Percentiles rank a stretch among this genome's conserved stretches.
These are phyloP conservation scores for Funneliformis geosporum DNA, from an alignment of 192 early-diverging fungal genomes.

Conservation along the genomic window DNA sequence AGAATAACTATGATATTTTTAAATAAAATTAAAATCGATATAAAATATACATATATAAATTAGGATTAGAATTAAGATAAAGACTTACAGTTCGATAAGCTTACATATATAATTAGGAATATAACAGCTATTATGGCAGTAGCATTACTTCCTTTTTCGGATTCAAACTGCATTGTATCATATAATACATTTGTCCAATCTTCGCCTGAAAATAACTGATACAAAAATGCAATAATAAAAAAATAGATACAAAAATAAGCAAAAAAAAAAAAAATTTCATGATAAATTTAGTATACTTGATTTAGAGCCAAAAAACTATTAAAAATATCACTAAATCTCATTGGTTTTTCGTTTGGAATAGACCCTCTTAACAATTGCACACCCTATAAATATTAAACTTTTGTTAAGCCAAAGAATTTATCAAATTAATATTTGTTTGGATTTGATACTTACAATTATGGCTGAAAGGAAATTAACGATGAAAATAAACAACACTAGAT, in stretches of 20 bases:
- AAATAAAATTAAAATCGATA: background rate
- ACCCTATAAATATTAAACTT: constrained; percentile 32
- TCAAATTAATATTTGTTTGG: background rate
- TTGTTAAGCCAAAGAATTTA: background rate
- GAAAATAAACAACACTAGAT: constrained; percentile 59
- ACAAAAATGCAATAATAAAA: background rate
- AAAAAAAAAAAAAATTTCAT: background rate
- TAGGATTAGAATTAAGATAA: background rate
- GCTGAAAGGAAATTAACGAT: constrained; percentile 50
- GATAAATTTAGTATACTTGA: constrained; percentile 40
- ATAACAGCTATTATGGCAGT: constrained; percentile 48
- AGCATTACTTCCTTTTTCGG: background rate
- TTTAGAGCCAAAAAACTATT: constrained; percentile 56
- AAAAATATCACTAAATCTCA: constrained; percentile 54
- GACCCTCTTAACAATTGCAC: constrained; percentile 45
- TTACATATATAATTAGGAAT: constrained; percentile 55
- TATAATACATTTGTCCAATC: constrained; percentile 63
- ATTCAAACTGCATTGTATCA: constrained; percentile 45
- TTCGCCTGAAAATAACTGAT: constrained; percentile 61
- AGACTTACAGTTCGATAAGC: constrained; percentile 60
- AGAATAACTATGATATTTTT: constrained; percentile 48
- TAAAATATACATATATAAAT: background rate
- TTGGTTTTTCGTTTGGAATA: constrained; percentile 30
- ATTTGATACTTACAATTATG: constrained; percentile 48
- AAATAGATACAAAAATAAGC: background rate